A percentile compares a stretch with the other conserved stretches of the same genome.
Evolutionary conservation across 768 basidiomycete species (phyloP).

Genomic region (Ephemerocybe angulata): DNA sequence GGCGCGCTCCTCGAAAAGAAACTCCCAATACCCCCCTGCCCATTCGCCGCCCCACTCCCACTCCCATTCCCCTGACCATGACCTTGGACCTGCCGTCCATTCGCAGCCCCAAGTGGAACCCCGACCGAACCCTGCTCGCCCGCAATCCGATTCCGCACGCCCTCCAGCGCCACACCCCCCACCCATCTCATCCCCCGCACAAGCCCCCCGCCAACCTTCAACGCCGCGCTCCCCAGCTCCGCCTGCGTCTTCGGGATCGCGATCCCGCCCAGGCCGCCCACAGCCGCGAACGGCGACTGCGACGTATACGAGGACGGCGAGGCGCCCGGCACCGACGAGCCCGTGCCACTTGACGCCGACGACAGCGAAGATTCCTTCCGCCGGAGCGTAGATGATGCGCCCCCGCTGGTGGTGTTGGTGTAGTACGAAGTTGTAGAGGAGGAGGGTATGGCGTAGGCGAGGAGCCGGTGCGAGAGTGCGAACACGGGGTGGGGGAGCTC

Average conservation of each 20-base stretch:
- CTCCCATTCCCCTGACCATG: background rate
- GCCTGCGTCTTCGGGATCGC: constrained; percentile 33
- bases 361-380: constrained; percentile 1
- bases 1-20: constrained; percentile 68
- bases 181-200: constrained; percentile 62
- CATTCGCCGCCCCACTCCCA: constrained; percentile 16
- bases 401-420: background rate
- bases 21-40: constrained; percentile 28
- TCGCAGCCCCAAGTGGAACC: too few relatives aligned
- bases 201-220: constrained; percentile 58
- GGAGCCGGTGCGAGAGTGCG: constrained; percentile 56
- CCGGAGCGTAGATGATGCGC: background rate
- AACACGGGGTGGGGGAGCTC: constrained; percentile 47
- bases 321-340: too few relatives aligned
- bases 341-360: constrained; percentile 3
- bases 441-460: constrained; percentile 47
- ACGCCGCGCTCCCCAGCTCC: constrained; percentile 51
- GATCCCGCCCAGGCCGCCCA: background rate
- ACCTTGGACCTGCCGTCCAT: background rate
- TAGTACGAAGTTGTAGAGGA: constrained; percentile 8
- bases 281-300: constrained; percentile 2
- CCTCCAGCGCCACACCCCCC: constrained; percentile 57
- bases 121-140: too few relatives aligned
- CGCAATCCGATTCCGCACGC: constrained; percentile 37
- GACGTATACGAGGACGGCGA: constrained; percentile 17